Evolutionary conservation across 306 rosid species (phyloP).

Genomic region (Albizia julibrissin): DNA sequence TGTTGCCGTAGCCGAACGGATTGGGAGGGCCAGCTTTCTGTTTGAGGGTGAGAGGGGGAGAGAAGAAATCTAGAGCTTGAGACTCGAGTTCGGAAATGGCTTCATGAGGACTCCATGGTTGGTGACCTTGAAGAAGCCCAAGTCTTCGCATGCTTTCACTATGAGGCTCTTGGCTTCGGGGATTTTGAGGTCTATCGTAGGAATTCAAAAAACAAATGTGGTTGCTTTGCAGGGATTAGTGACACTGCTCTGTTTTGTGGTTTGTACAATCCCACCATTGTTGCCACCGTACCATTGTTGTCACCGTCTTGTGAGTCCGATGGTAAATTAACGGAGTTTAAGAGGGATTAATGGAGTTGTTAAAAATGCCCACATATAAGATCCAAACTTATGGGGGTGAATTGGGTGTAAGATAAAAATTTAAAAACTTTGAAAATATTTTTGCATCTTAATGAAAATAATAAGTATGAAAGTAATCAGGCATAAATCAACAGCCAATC

Average conservation of each 20-base stretch:
- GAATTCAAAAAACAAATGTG: slow-evolving; percentile 55
- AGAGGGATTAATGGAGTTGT: too few relatives aligned
- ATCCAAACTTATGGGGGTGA: too few relatives aligned
- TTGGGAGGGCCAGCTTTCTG: slow-evolving; percentile 64
- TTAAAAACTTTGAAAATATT: too few relatives aligned
- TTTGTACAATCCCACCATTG: slow-evolving; percentile 62
- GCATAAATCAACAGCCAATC: too few relatives aligned
- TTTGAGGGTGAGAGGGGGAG: slow-evolving; percentile 60
- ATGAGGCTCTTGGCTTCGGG: slow-evolving; percentile 65
- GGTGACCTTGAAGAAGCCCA: slow-evolving; percentile 75
- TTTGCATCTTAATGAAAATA: too few relatives aligned
- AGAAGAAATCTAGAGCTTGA: slow-evolving; percentile 64
- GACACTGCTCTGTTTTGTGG: slow-evolving; percentile 40
- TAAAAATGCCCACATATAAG: too few relatives aligned
- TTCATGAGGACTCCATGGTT: slow-evolving; percentile 74
- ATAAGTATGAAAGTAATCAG: too few relatives aligned
- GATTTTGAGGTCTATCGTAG: slow-evolving; percentile 68
- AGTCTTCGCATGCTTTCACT: slow-evolving; percentile 80
- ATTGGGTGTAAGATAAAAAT: too few relatives aligned
- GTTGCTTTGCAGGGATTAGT: slow-evolving; percentile 36
- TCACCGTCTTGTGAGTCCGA: too few relatives aligned
- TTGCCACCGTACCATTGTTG: slow-evolving; percentile 43
- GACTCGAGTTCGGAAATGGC: slow-evolving; percentile 58
- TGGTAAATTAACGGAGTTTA: too few relatives aligned
- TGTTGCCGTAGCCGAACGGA: slow-evolving; percentile 78